Conservation (phyloP, 352 stramenopile species). For the Globisporangium carolinianum region DNA sequence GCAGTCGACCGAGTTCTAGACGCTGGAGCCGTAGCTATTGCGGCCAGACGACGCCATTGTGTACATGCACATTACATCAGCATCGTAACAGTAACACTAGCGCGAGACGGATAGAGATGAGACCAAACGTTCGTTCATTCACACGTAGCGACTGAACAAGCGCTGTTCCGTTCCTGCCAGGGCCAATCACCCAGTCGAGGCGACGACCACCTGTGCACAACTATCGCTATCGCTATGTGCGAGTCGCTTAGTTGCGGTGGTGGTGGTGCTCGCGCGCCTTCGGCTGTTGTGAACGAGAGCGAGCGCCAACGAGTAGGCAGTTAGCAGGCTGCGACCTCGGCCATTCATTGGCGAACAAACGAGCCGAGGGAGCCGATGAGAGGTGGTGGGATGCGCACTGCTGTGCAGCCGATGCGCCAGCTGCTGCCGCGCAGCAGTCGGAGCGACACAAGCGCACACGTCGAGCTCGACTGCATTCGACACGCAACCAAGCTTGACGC, state of each 20-base stretch:
- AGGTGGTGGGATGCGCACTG: neutral
- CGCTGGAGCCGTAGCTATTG: neutral
- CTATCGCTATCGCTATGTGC: neutral
- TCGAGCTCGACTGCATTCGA: neutral
- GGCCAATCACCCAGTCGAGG: slow-evolving; percentile 12
- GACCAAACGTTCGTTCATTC: slow-evolving; percentile 2
- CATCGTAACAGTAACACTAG: neutral
- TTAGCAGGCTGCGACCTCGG: slow-evolving; percentile 33
- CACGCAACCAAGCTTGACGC: neutral
- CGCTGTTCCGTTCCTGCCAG: slow-evolving; percentile 10
- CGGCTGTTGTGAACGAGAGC: slow-evolving; percentile 28
- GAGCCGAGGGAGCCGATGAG: slow-evolving; percentile 47
- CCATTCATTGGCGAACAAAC: slow-evolving; percentile 11
- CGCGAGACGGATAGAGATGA: slow-evolving; percentile 8
- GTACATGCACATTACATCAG: neutral
- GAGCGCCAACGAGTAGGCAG: neutral
- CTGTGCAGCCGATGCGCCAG: too few species aligned
- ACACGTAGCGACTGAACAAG: neutral
- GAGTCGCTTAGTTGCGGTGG: slow-evolving; percentile 66
- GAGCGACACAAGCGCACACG: too few species aligned
- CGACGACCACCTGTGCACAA: neutral
- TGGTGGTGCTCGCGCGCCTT: slow-evolving; percentile 71
- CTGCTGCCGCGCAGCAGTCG: too few species aligned
- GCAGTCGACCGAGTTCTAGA: slow-evolving; percentile 68
- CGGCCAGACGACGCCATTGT: slow-evolving; percentile 1